Evolutionary conservation across 2,329 filamentous ascomycete genomes (phyloP), one percentile per base, ranked within the genome.

Genomic region (Paraconiothyrium brasiliense): DNA sequence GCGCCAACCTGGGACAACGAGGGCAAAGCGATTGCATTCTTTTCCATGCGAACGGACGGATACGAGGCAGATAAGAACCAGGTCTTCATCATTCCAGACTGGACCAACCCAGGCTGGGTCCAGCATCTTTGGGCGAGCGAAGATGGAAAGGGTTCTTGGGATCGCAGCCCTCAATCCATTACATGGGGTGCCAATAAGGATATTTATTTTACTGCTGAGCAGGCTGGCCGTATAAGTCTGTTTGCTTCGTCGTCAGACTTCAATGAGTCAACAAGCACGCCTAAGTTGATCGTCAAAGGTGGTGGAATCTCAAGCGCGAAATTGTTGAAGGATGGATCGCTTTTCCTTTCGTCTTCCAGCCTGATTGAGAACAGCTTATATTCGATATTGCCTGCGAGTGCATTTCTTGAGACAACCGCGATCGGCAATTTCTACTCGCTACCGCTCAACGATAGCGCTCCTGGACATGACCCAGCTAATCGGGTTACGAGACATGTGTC

Each of bases 61-160:
- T 97, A 97, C 75, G 93, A 97, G 78, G 87, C 90, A 16, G 93
- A 97, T 80, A 91, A 91, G 76, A 85, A 90, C 48, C 85, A 89
- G 48, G 80, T 93, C 4, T 79, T 93, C 64, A 79, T 92, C 2
- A 76, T 92, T 7, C 85, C 87, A 1, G 85, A 92, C 67, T 80
- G 92, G 52, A 76, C 76, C 14, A 84, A 89, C 62, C 78, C 88
- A 10, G 81, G 81, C 61, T 85, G 85, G 61, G 85, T 89, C 13
- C 82, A 87, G 64, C 87, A 90, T 69, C 89, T 90, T 62, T 90
- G 87, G 69, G 80, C 84, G 61, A 87, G 87, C 0, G 76, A 84
- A 3, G 87, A 91, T 67, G 87, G 86, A n/a, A 83, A 86, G 62
- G 90, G 89, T 0, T 81, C 54, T 71, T 86, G 86, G 86, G 85